Evolutionary conservation across 2,329 filamentous ascomycete species (phyloP), one percentile per base, ranked within the genome.

Genomic region (Calonectria ilicicola): DNA sequence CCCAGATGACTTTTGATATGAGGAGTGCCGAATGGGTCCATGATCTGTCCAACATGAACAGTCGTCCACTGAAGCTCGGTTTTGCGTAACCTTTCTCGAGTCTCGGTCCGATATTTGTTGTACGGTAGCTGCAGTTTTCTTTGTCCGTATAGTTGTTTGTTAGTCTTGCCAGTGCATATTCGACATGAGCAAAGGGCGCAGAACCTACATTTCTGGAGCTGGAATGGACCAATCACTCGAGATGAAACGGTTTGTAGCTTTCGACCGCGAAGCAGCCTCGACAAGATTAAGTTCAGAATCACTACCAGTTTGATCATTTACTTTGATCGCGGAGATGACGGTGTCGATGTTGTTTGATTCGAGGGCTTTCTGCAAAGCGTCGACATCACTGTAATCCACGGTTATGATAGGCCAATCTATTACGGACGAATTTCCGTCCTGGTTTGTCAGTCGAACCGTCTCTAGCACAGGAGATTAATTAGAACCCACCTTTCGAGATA

Each of bases 21-120:
- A 5, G 85, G 85, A 63, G 82, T 79, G 38, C 83, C 85, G 76
- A 80, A 87, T 75, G 86, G 86, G 69, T 88, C 86, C 76, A 87
- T 80, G 72, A 88, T 86, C 67, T 83, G 84, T 2, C 86, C 86
- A 29, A 81, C 84, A 42, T 82, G 77, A 5, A 87, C 74, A 12
- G 79, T 73, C 1, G 85, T 86, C 65, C 80, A 84, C 66, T 86
- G 78, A 8, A 87, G 80, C 12, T 63, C 42, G 14, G 63, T 73
- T 23, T 21, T 23, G n/a, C 21, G 21, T n/a, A 49, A 26, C 12
- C 26, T 49, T 14, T 27, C 23, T 7, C 17, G n/a, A 6, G 46
- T 23, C 12, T 49, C 46, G 9, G 21, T 15, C 3, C 46, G 46
- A n/a, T 15, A 27, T 23, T 23, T 27, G 46, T 49, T 49, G 21